Conservation (phyloP, 257 asterid species). For the Solanum tarijense region DNA sequence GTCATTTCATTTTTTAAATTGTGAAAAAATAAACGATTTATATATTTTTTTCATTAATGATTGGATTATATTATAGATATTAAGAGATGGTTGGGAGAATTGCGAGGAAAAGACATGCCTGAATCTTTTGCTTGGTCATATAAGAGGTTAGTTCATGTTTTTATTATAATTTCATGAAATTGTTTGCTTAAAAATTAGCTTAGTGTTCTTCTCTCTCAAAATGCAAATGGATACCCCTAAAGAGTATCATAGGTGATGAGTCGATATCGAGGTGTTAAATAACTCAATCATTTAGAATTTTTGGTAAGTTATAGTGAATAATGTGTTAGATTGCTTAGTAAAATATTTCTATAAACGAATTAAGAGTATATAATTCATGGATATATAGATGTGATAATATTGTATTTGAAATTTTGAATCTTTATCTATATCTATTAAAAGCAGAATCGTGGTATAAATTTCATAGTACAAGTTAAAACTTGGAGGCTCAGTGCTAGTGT, state of each 20-base stretch:
- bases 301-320: background rate
- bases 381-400: background rate
- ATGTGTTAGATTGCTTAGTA: background rate
- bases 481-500: background rate
- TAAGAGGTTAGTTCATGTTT: constrained; percentile 43
- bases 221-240: background rate
- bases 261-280: background rate
- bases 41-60: background rate
- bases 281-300: background rate
- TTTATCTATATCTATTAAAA: background rate
- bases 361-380: background rate
- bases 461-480: background rate
- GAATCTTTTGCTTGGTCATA: constrained; percentile 88
- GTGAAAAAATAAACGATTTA: background rate
- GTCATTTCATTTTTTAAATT: background rate
- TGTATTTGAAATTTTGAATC: background rate
- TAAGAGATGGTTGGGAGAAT: constrained; percentile 81
- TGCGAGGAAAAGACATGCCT: constrained; percentile 81
- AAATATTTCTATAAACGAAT: background rate
- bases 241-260: background rate
- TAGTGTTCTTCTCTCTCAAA: background rate
- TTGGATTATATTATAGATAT: constrained; percentile 32
- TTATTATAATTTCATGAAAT: background rate
- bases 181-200: background rate
- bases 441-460: background rate